Conservation (phyloP, 306 rosid species). For the Sophora flavescens region DNA sequence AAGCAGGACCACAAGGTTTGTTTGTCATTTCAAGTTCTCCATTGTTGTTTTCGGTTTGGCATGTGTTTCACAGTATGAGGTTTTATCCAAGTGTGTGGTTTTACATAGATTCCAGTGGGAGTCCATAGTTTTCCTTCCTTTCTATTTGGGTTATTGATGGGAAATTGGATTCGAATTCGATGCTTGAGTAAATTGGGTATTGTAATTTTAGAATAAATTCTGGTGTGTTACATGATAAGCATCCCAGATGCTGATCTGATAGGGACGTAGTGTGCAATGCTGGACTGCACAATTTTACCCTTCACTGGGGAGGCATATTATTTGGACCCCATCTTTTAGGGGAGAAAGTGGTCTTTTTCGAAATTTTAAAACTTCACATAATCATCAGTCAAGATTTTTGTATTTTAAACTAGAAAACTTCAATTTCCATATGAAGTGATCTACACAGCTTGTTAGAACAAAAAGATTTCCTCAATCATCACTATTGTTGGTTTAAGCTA, state of each 20-base stretch:
- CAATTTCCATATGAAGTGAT: neutral
- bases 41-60: neutral
- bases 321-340: neutral
- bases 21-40: slow-evolving; percentile 33
- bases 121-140: neutral
- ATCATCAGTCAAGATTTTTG: neutral
- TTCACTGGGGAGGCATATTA: slow-evolving; percentile 1
- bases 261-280: slow-evolving; percentile 3
- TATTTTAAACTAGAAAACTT: neutral
- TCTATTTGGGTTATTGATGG: neutral
- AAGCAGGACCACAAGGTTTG: slow-evolving; percentile 30
- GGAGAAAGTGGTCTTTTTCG: neutral
- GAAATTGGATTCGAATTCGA: slow-evolving; percentile 14
- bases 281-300: neutral
- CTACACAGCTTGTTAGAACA: neutral
- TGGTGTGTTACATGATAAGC: neutral
- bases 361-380: slow-evolving; percentile 3
- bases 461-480: neutral
- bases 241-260: neutral
- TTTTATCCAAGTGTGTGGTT: slow-evolving; percentile 5
- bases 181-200: neutral
- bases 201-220: slow-evolving; percentile 22
- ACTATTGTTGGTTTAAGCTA: neutral
- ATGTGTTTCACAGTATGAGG: neutral
- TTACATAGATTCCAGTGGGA: neutral